Base-by-base conservation (phyloP, 148 eudicot genomes). In the Rhododendron simsii region DNA sequence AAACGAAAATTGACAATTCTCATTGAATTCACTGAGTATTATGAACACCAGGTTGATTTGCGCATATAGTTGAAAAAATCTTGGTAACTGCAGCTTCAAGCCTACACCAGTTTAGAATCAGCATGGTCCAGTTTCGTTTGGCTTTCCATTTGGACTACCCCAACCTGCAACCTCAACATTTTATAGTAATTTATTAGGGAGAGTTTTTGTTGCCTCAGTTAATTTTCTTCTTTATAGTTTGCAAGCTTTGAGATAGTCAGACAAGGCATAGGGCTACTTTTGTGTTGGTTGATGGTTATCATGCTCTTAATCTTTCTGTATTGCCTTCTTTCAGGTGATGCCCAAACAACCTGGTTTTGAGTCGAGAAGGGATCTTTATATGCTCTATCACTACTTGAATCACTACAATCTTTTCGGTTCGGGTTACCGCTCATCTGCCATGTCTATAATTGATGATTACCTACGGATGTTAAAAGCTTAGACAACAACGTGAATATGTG, bases 331-430 rank as follows among this genome's bases (percentile, higher is more conserved):
- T 47, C 91, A 97, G 99, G 95, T 97, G 92, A 93, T 95, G 96
- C 99, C 98, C 26, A 92, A 93, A 86, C 98, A 95, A 89, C 92
- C 95, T 35, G 99, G 98, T 63, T 97, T 93, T 77, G 99, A 95
- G 92, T 89, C 91, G 88, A 92, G 99, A 90, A 89, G 92, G 86
- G 98, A 98, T 86, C 90, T 98, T 1, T 98, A 98, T 83, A 79
- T 93, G 95, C 86, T 98, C 84, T 98, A 98, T 86, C 99, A 98
- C 86, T 98, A 98, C 92, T 90, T 98, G 88, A 98, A 98, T 89
- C 99, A 98, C 87, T 98, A 98, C 89, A 98, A 98, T 83, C 92
- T 98, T 67, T 98, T 98, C 28, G 99, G 99, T 47, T 94, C 98
- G 23, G 94, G 99, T 79, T 98, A 98, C 88, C 94, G 98, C 48